Base-by-base conservation (phyloP, 495 filamentous ascomycete species). In the Talaromyces proteolyticus region DNA sequence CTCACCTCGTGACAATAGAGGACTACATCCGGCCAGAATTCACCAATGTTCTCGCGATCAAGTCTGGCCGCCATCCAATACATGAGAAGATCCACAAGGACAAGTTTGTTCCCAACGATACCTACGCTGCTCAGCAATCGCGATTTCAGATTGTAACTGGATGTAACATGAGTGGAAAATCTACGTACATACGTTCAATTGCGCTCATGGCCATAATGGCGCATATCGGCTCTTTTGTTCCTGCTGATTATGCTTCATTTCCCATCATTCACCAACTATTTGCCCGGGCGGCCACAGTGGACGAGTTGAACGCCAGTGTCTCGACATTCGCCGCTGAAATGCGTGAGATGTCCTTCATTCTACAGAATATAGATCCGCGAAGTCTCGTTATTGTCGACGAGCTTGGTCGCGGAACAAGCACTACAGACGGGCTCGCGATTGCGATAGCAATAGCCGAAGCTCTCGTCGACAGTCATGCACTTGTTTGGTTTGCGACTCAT, bases 141-240 rank as follows among this genome's bases (percentile, higher is more conserved):
- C 81, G 92, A 6, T 91, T 96, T 63, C 89, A 95, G 52, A 88
- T 97, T 52, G 85, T 98, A 59, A 96, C 93, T 5, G 93, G 93
- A 37, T 93, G 89, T 65, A 98, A 98, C 64, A 97, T 96, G 94
- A 94, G 89, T 57, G 93, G 93, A n/a, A 96, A 96, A 61, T 89
- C 89, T 52, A 97, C 92, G 0, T 97, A 94, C 68, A 95, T 97
- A 59, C 84, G 89, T 51, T 85, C 83, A 6, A 72, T 96, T 37
- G 89, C 92, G 16, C 70, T 98, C 8, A 83, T 92, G 63, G 78
- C 84, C 22, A 78, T 98, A 43, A 93, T 98, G 89, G 89, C 89
- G 4, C 93, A 98, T 57, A 82, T 94, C 51, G 93, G 93, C 22
- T 89, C 82, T 55, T 98, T 93, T 64, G 85, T 96, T 3, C 93